Evolutionary conservation across 257 asterid species (phyloP).

Genomic region (Nicotiana benthamiana): DNA sequence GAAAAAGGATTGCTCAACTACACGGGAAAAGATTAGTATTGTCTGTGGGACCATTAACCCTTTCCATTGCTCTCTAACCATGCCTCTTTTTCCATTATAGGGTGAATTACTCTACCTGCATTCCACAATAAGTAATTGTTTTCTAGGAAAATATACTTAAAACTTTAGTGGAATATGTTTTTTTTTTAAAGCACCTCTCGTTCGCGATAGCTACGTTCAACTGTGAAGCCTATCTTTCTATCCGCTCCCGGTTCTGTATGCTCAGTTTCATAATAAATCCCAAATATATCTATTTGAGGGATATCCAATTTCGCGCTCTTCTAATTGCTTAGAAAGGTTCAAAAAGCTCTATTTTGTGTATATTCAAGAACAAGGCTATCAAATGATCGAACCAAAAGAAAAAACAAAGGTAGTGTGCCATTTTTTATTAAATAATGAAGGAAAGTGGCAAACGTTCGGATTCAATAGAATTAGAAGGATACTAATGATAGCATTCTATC

Average conservation of each 20-base stretch:
- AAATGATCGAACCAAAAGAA: too few relatives aligned
- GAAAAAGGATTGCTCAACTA: constrained; percentile 13
- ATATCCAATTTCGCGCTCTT: too few relatives aligned
- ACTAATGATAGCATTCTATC: neutral
- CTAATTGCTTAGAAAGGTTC: too few relatives aligned
- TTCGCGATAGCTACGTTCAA: too few relatives aligned
- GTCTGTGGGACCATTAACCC: neutral
- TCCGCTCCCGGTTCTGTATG: too few relatives aligned
- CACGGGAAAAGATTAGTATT: constrained; percentile 3
- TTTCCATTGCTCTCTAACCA: neutral
- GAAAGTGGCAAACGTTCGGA: neutral
- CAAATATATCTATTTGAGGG: too few relatives aligned
- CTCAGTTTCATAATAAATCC: too few relatives aligned
- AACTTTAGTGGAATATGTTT: neutral
- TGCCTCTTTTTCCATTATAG: neutral
- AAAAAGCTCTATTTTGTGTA: too few relatives aligned
- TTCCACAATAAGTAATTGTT: neutral
- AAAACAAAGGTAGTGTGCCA: neutral
- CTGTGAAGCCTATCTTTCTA: too few relatives aligned
- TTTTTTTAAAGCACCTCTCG: neutral
- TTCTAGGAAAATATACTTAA: neutral
- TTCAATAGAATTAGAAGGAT: neutral
- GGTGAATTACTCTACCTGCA: neutral
- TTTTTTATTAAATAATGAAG: neutral
- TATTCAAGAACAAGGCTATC: too few relatives aligned